Base-by-base conservation (phyloP, 2,329 filamentous ascomycete species). In the Clarireedia hainanense region DNA sequence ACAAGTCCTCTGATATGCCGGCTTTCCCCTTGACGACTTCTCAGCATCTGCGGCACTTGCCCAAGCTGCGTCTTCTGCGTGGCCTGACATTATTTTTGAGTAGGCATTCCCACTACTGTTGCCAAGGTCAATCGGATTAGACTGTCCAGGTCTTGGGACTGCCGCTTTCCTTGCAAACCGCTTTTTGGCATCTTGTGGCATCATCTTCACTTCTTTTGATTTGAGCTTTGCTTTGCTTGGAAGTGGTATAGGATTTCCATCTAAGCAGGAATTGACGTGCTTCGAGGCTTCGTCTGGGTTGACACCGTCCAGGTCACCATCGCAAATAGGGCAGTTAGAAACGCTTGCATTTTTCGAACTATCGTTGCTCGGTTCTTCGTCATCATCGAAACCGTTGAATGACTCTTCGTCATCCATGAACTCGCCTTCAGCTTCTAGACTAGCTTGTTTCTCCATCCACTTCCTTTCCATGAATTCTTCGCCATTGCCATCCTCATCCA, bases 251-350 rank as follows among this genome's bases (percentile, higher is more conserved):
- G 87, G 80, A 47, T 86, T 87, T 1, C 90, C 90, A 68, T 99
- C 94, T 2, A 99, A 76, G 71, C 94, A 99, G 9, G 85, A 83
- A 69, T 99, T 99, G 61, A 99, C 94, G 70, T 99, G 94, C 2
- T 86, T 73, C 6, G 86, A 88, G 9, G 85, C 86, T 63, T 92
- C 81, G 67, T 91, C 82, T 58, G 72, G 68, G 55, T 75, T 80
- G 12, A 85, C 69, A 0, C 83, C 84, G 15, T 69, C 72, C 36
- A 96, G 74, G 60, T 72, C 82, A 1, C 76, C 75, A 63, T 80
- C 81, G 69, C 94, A 97, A 27, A 97, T 84, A 1, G 92, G 92
- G 69, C 91, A 97, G 24, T 70, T 66, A 36, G 59, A 58, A 54
- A 61, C 57, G 39, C 60, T 61, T 46, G 39, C 47, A 23, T 63